phyloP scores from a whole-genome alignment of 306 rosid species.

The Fagus crenata region DNA sequence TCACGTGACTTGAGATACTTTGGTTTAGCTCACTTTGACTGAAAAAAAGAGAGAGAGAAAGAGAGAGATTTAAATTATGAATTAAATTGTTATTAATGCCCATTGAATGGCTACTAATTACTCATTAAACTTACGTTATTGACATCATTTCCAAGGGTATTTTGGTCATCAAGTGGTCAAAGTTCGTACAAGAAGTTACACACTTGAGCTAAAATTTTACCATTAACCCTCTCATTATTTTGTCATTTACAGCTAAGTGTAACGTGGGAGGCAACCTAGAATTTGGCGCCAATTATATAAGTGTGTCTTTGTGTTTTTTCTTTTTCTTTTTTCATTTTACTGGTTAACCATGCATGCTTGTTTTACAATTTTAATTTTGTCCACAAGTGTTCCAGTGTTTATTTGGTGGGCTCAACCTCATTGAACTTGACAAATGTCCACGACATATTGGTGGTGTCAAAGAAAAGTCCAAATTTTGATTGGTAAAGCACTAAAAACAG shows the following conservation, averaged over 20 bases:
- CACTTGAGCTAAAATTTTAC: slow-evolving; percentile 7
- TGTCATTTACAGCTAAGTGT: slow-evolving; percentile 25
- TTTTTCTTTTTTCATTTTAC: not conserved
- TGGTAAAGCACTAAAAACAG: not conserved
- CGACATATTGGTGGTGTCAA: not conserved
- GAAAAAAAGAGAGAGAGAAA: slow-evolving; percentile 10
- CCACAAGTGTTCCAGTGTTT: not conserved
- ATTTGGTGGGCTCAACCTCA: not conserved
- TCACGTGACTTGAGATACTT: slow-evolving; percentile 71
- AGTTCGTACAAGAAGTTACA: slow-evolving; percentile 13
- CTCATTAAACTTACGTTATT: slow-evolving; percentile 4
- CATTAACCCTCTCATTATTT: slow-evolving; percentile 8
- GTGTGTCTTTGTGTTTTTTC: not conserved
- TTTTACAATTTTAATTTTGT: not conserved
- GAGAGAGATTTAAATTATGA: not conserved
- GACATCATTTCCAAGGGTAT: not conserved
- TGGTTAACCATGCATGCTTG: slow-evolving; percentile 25
- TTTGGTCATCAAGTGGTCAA: slow-evolving; percentile 5
- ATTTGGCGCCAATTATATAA: slow-evolving; percentile 24
- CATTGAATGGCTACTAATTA: slow-evolving; percentile 29
- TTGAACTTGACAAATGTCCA: not conserved
- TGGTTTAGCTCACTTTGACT: slow-evolving; percentile 64
- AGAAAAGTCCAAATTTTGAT: not conserved
- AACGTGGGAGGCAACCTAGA: slow-evolving; percentile 54
- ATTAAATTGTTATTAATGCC: slow-evolving; percentile 9